These are phyloP conservation scores for Phytophthora aleatoria DNA, from an alignment of 352 stramenopile species.

Conservation along the genomic window DNA sequence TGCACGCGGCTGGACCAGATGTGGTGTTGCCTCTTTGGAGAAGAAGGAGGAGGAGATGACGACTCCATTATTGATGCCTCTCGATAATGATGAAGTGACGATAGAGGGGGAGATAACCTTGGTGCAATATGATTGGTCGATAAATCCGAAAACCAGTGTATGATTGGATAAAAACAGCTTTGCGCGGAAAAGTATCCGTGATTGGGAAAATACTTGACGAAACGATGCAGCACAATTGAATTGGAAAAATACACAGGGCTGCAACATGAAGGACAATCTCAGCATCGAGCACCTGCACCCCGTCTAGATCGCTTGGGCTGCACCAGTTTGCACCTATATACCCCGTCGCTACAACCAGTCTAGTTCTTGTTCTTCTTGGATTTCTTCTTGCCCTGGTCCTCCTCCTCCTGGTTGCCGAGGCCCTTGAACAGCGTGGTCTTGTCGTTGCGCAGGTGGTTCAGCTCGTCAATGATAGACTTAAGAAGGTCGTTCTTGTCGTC, in stretches of 20 bases:
- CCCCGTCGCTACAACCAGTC: conserved; percentile 6
- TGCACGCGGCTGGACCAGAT: conserved; percentile 80
- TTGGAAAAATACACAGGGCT: conserved; percentile 19
- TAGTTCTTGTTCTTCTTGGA: conserved; percentile 29
- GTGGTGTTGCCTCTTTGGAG: conserved; percentile 51
- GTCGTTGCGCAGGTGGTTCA: conserved; percentile 83
- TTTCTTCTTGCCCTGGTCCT: conserved; percentile 7
- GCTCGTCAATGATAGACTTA: conserved; percentile 78
- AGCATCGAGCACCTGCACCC: background rate
- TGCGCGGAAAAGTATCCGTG: background rate
- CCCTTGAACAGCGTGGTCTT: conserved; percentile 87
- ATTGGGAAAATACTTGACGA: background rate
- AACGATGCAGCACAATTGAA: conserved; percentile 24
- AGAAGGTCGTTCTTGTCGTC: conserved; percentile 91
- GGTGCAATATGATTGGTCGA: conserved; percentile 17
- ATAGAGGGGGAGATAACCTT: conserved; percentile 16
- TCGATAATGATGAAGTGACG: conserved; percentile 18
- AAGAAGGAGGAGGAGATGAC: conserved; percentile 20
- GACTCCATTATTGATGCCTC: conserved; percentile 22
- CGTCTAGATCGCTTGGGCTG: conserved; percentile 10
- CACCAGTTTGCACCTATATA: conserved; percentile 25
- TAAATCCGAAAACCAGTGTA: background rate
- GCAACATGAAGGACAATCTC: too few species aligned
- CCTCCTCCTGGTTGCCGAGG: conserved; percentile 46
- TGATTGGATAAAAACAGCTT: conserved; percentile 21